These are phyloP conservation scores for Thraustochytrium sp. DNA, from an alignment of 352 stramenopile species.

Conservation along the genomic window DNA sequence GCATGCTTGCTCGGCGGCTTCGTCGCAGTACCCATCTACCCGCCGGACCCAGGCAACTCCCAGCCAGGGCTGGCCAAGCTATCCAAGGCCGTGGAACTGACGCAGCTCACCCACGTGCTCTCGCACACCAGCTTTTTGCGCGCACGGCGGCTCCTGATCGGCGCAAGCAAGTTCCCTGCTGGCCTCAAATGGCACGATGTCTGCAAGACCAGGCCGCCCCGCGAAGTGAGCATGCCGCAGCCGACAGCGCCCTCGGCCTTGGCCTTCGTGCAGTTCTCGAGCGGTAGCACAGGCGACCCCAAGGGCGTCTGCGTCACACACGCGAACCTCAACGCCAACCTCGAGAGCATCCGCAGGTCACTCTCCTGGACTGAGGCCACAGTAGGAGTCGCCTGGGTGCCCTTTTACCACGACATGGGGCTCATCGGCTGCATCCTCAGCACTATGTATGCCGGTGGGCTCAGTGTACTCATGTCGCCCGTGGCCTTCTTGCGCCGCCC, in stretches of 20 bases:
- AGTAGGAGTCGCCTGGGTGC: conserved; percentile 91
- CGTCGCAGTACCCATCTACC: conserved; percentile 85
- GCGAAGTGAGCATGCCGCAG: conserved; percentile 82
- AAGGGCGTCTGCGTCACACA: conserved; percentile 97
- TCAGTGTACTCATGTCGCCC: conserved; percentile 70
- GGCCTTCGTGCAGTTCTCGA: conserved; percentile 98
- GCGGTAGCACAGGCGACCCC: conserved; percentile 89
- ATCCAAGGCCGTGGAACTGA: background rate
- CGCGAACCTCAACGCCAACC: conserved; percentile 88
- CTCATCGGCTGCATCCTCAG: conserved; percentile 89
- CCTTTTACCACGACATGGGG: conserved; percentile 99
- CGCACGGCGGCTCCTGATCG: background rate
- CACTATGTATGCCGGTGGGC: conserved; percentile 79
- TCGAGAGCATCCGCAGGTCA: background rate
- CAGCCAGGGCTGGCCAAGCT: background rate
- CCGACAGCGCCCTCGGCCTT: conserved; percentile 97
- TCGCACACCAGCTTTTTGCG: background rate
- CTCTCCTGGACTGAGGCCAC: background rate
- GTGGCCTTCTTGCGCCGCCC: conserved; percentile 93
- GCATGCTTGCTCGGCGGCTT: conserved; percentile 84
- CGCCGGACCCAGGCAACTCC: conserved; percentile 63
- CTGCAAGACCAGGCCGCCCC: background rate
- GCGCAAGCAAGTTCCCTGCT: conserved; percentile 51
- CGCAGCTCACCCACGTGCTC: conserved; percentile 50
- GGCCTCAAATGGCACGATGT: conserved; percentile 58